These are phyloP conservation scores for Colletotrichum salicis DNA, from an alignment of 2,329 filamentous ascomycete genomes.

Conservation along the genomic window DNA sequence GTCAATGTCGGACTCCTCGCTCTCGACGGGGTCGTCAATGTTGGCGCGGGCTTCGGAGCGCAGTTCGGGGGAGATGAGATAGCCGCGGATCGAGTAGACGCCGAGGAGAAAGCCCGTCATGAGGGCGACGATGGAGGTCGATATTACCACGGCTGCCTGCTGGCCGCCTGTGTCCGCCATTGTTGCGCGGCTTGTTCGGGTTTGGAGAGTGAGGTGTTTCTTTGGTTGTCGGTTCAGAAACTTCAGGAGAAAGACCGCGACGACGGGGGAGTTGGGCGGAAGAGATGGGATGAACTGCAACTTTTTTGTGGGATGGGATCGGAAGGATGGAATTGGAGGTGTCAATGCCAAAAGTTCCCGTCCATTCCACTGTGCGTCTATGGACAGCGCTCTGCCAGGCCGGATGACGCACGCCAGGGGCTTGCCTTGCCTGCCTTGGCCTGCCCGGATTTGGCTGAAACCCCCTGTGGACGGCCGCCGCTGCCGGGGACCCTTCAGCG, in stretches of 20 bases:
- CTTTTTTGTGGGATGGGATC: slow-evolving; percentile 24
- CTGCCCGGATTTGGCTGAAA: slow-evolving; percentile 23
- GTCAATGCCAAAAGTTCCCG: not conserved
- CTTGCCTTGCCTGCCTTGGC: slow-evolving; percentile 14
- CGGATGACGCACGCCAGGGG: slow-evolving; percentile 35
- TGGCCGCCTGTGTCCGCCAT: slow-evolving; percentile 15
- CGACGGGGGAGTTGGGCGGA: not conserved
- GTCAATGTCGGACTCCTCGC: slow-evolving; percentile 75
- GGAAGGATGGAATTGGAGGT: not conserved
- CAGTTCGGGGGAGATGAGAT: slow-evolving; percentile 67
- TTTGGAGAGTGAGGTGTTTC: not conserved
- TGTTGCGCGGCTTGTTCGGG: not conserved
- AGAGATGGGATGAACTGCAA: slow-evolving; percentile 24
- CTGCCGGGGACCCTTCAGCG: slow-evolving; percentile 14
- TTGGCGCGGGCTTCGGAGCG: slow-evolving; percentile 66
- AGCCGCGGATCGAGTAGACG: slow-evolving; percentile 74
- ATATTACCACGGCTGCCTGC: slow-evolving; percentile 65
- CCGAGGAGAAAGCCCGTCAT: slow-evolving; percentile 85
- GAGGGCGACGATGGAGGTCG: slow-evolving; percentile 78
- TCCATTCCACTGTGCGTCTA: not conserved
- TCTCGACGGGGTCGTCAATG: slow-evolving; percentile 71
- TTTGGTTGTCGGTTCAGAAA: not conserved
- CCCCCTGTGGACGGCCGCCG: slow-evolving; percentile 16
- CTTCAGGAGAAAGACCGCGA: not conserved
- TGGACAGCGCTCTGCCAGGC: slow-evolving; percentile 19